Evolutionary conservation across 2,329 filamentous ascomycete genomes (phyloP), one percentile per base, ranked within the genome.

Genomic region (Delphinella strobiligena): DNA sequence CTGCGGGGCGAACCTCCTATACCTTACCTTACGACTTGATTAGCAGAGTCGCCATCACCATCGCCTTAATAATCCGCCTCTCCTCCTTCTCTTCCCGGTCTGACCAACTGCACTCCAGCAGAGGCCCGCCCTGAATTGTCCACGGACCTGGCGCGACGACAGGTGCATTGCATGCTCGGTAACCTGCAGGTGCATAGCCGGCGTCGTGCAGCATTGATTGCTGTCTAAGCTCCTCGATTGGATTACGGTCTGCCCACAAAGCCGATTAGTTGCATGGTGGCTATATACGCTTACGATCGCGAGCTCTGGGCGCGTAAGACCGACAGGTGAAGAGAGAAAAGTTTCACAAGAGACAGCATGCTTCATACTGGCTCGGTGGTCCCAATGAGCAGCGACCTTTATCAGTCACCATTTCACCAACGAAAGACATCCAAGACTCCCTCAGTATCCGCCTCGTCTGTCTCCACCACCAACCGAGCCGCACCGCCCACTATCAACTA

Each of bases 361-460:
- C n/a, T n/a, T n/a, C n/a, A n/a, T n/a, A n/a, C n/a, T n/a, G n/a
- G n/a, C n/a, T 27, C 31, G 24, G 37, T 2, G 37, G 19, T 9
- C 30, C 37, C 31, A 34, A 22, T 19, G 37, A 39, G 19, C 22
- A 12, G 12, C 22, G 22, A 27, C 22, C 31, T 33, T n/a, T 5
- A 33, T 14, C 31, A 8, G 5, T 33, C 33, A 17, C 33, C 17
- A 14, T 16, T 17, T 10, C 33, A 35, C 5, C 14, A 15, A 12
- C 17, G 33, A 5, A 35, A n/a, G 17, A 35, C 31, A 19, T 35
- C 11, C 9, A 19, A 19, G 31, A 10, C 31, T 17, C 31, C 16
- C 47, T 67, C 66, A 22, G 47, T 61, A 32, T 66, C 64, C 33
- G 65, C 63, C 38, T 63, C 65, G 32, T 60, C 61, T 19, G 51